phyloP scores from a whole-genome alignment of 83 land plant genomes.

The Larix sibirica region DNA sequence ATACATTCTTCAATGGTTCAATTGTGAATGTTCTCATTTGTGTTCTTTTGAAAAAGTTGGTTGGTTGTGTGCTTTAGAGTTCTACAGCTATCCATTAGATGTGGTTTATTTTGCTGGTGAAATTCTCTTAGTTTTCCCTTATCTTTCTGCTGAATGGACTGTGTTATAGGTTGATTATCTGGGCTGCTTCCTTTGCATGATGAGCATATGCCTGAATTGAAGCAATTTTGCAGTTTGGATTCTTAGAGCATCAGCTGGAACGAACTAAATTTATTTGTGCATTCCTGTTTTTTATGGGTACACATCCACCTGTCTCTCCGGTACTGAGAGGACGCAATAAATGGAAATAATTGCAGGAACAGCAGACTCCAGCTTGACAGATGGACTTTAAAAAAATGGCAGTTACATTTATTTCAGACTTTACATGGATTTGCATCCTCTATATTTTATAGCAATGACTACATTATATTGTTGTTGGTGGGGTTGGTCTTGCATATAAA shows the following conservation, averaged over 20 bases:
- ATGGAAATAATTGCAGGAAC: background rate
- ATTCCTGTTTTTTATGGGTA: background rate
- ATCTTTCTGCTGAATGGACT: background rate
- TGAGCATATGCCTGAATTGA: background rate
- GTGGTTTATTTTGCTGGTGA: background rate
- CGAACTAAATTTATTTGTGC: background rate
- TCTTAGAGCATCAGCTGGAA: background rate
- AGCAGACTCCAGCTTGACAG: background rate
- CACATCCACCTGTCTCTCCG: background rate
- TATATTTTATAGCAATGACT: background rate
- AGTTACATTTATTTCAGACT: background rate
- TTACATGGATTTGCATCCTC: background rate
- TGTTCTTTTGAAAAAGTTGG: background rate
- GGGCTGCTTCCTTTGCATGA: background rate
- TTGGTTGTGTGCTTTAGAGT: background rate
- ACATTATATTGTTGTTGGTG: background rate
- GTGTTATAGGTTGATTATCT: slow-evolving; percentile 1
- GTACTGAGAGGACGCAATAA: background rate
- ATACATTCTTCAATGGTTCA: background rate
- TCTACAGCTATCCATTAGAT: background rate
- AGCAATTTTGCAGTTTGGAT: background rate
- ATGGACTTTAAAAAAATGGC: background rate
- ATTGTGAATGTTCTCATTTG: background rate
- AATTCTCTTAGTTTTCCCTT: background rate
- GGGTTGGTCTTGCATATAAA: background rate